phyloP scores from a whole-genome alignment of 1,284 basidiomycete species.

The Leccinum ambiguum region DNA sequence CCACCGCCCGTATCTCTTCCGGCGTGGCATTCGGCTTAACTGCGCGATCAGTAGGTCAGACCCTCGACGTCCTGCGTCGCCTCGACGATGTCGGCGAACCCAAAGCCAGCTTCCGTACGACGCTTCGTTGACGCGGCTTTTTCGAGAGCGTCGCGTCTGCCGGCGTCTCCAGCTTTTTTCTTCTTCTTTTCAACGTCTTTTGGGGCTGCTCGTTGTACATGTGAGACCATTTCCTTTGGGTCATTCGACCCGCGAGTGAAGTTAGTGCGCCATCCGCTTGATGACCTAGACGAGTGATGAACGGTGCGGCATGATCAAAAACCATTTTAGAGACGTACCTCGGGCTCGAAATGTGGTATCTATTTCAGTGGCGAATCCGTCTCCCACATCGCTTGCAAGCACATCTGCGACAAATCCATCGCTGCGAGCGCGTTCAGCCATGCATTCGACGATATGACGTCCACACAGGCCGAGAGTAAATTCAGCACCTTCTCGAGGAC shows the following conservation, averaged over 20 bases:
- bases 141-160: slow-evolving; percentile 53
- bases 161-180: slow-evolving; percentile 60
- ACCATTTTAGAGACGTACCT: slow-evolving; percentile 43
- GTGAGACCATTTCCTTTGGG: slow-evolving; percentile 91
- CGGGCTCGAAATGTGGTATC: slow-evolving; percentile 92
- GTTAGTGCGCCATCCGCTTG: slow-evolving; percentile 90
- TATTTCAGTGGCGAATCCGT: slow-evolving; percentile 93
- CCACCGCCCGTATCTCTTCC: too few relatives aligned
- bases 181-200: slow-evolving; percentile 97
- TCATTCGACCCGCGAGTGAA: slow-evolving; percentile 91
- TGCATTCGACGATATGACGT: slow-evolving; percentile 93
- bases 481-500: slow-evolving; percentile 92
- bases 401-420: slow-evolving; percentile 99
- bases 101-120: slow-evolving; percentile 34
- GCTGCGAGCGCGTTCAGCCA: slow-evolving; percentile 94
- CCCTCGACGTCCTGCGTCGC: too few relatives aligned
- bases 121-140: slow-evolving; percentile 55
- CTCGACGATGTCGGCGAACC: too few relatives aligned
- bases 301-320: not conserved
- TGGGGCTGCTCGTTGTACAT: slow-evolving; percentile 80
- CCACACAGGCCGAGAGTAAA: slow-evolving; percentile 90
- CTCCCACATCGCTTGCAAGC: slow-evolving; percentile 98
- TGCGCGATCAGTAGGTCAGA: too few relatives aligned
- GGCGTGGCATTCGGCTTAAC: too few relatives aligned
- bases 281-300: slow-evolving; percentile 53